These are phyloP conservation scores for Boehmeria nivea DNA, from an alignment of 306 rosid genomes.

Conservation along the genomic window DNA sequence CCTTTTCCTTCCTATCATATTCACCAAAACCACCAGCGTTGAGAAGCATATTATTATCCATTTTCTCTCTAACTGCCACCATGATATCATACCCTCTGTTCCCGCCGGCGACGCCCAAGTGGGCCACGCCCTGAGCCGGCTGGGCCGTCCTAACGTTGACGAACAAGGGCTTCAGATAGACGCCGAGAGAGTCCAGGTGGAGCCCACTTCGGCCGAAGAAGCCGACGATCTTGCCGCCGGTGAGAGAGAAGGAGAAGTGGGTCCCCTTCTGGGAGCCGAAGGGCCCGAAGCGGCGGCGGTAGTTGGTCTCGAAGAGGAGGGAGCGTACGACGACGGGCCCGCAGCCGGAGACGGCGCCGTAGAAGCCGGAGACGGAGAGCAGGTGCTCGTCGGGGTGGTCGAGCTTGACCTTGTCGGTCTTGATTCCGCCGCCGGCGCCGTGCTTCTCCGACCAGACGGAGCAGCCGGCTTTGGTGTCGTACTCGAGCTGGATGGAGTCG, in stretches of 20 bases:
- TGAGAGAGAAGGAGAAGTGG: conserved; percentile 46
- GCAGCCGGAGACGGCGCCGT: conserved; percentile 41
- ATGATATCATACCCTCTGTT: conserved; percentile 5
- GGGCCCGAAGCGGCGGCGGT: conserved; percentile 48
- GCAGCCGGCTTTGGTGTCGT: conserved; percentile 12
- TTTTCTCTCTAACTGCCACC: conserved; percentile 10
- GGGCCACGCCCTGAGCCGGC: neutral
- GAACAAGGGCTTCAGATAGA: conserved; percentile 4
- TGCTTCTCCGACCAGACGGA: conserved; percentile 22
- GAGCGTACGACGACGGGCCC: conserved; percentile 46
- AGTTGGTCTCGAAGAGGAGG: conserved; percentile 55
- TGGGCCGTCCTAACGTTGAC: neutral
- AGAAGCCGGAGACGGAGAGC: conserved; percentile 55
- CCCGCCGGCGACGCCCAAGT: neutral
- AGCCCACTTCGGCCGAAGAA: conserved; percentile 25
- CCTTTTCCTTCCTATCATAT: conserved; percentile 4
- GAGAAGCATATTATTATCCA: neutral
- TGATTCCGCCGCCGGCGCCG: conserved; percentile 27
- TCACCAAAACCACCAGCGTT: neutral
- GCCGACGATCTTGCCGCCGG: conserved; percentile 13
- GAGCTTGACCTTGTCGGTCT: conserved; percentile 39
- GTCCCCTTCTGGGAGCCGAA: conserved; percentile 58
- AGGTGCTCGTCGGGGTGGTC: conserved; percentile 62
- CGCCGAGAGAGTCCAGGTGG: conserved; percentile 14
- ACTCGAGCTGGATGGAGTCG: conserved; percentile 21